phyloP scores from a whole-genome alignment of 176 grass and related monocot genomes.

The Tuctoria greenei region DNA sequence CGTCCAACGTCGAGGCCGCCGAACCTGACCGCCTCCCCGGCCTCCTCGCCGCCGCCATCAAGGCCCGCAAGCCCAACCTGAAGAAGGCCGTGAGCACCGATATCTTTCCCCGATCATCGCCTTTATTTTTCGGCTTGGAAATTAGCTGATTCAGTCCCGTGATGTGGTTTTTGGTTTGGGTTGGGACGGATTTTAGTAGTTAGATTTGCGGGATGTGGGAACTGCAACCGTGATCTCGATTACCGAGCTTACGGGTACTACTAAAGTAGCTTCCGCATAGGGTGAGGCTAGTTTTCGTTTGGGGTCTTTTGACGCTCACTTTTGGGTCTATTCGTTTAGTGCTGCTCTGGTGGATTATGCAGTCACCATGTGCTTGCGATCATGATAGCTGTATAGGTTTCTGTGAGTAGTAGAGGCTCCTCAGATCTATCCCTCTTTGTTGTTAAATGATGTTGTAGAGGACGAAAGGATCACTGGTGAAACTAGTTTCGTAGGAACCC shows the following conservation, averaged over 20 bases:
- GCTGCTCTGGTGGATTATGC: not conserved
- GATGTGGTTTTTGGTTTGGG: not conserved
- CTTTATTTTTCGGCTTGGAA: not conserved
- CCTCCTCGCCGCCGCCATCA: slow-evolving; percentile 68
- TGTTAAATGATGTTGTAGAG: not conserved
- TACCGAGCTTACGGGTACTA: not conserved
- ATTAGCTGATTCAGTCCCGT: slow-evolving; percentile 17
- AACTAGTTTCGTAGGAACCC: too few species aligned
- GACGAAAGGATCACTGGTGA: too few species aligned
- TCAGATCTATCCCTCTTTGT: not conserved
- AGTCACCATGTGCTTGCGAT: not conserved
- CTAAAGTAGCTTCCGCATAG: not conserved
- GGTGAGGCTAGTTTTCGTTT: not conserved
- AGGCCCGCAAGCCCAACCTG: slow-evolving; percentile 48
- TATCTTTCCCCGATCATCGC: not conserved
- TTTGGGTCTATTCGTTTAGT: not conserved
- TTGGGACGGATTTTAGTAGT: not conserved
- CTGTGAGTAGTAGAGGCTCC: not conserved
- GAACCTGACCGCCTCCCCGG: slow-evolving; percentile 77
- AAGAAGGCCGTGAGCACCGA: slow-evolving; percentile 62
- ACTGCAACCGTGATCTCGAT: slow-evolving; percentile 1
- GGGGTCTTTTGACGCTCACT: not conserved
- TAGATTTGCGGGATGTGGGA: not conserved
- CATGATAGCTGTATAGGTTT: not conserved
- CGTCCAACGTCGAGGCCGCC: slow-evolving; percentile 68